phyloP scores from a whole-genome alignment of 108 stramenopile genomes.

The Cyclotella choctawhatcheeana region DNA sequence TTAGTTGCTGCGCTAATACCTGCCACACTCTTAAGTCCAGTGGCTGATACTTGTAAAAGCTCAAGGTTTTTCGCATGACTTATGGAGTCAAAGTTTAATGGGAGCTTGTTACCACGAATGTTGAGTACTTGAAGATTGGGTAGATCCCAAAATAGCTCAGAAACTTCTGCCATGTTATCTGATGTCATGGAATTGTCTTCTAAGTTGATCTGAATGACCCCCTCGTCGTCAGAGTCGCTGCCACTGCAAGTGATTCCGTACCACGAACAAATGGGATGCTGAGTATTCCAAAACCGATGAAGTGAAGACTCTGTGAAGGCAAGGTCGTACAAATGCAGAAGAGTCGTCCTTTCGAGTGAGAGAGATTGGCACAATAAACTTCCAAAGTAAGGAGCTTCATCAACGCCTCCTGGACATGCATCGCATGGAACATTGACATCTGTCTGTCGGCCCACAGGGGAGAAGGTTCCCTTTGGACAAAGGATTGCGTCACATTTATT shows the following conservation, averaged over 20 bases:
- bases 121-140: conserved; percentile 35
- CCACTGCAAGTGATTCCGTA: conserved; percentile 61
- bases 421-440: conserved; percentile 43
- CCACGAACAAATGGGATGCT: conserved; percentile 67
- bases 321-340: conserved; percentile 54
- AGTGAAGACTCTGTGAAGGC: conserved; percentile 39
- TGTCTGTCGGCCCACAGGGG: conserved; percentile 65
- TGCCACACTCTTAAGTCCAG: conserved; percentile 53
- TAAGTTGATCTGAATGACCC: conserved; percentile 44
- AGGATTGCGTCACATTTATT: conserved; percentile 82
- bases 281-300: conserved; percentile 42
- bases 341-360: conserved; percentile 55
- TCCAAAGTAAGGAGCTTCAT: conserved; percentile 60
- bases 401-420: conserved; percentile 44
- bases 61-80: conserved; percentile 52
- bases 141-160: conserved; percentile 43
- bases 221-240: conserved; percentile 38
- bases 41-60: conserved; percentile 63
- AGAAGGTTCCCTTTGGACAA: conserved; percentile 74
- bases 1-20: conserved; percentile 53
- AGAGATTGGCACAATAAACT: conserved; percentile 51
- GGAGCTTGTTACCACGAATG: conserved; percentile 53
- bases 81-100: conserved; percentile 59
- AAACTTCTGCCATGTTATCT: conserved; percentile 33
- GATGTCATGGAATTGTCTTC: conserved; percentile 53